A percentile compares a stretch with the other conserved stretches of the same genome.
These are phyloP conservation scores for Gyrodon lividus DNA, from an alignment of 768 basidiomycete genomes.

Conservation along the genomic window DNA sequence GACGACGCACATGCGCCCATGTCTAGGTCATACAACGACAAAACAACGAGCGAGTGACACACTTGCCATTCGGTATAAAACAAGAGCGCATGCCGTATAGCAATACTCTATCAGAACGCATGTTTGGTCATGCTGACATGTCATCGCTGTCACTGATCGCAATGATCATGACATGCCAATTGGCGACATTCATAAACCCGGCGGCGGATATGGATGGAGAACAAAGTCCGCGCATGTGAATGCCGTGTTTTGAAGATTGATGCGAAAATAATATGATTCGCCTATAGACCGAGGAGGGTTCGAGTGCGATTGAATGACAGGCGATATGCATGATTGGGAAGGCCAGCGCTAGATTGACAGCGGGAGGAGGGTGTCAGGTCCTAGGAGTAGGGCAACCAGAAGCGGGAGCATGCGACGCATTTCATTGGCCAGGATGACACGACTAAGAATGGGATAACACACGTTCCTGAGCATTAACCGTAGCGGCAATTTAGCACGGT, in stretches of 20 bases:
- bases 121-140: background rate
- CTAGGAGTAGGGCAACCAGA: too few relatives aligned
- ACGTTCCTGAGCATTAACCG: constrained; percentile 19
- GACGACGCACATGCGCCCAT: background rate
- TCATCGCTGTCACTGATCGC: background rate
- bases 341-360: too few relatives aligned
- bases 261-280: background rate
- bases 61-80: background rate
- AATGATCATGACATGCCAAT: background rate
- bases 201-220: background rate
- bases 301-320: too few relatives aligned
- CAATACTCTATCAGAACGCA: background rate
- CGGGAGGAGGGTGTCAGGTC: too few relatives aligned
- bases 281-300: background rate
- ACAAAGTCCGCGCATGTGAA: constrained; percentile 6
- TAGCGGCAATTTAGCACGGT: constrained; percentile 28
- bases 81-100: background rate
- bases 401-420: too few relatives aligned
- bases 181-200: background rate
- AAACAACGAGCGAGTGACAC: background rate
- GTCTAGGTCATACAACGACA: too few relatives aligned
- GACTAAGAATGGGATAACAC: constrained; percentile 21
- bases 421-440: background rate
- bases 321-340: too few relatives aligned
- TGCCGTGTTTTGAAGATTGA: background rate